Conservation (phyloP, 495 filamentous ascomycete genomes). For the Penicillium argentinense region DNA sequence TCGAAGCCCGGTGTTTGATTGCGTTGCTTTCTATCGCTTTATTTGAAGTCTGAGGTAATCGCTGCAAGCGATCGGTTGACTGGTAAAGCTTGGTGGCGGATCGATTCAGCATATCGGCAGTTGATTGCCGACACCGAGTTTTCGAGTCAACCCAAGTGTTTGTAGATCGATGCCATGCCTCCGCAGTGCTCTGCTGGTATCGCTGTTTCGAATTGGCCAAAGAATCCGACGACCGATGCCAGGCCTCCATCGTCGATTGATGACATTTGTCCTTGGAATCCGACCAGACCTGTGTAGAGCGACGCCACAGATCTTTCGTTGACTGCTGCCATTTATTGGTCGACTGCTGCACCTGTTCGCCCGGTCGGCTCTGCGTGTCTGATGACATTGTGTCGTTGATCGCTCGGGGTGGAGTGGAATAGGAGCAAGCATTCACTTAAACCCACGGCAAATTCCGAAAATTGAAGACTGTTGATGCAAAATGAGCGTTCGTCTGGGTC, state of each 20-base stretch:
- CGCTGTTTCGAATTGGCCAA: neutral
- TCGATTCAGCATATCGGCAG: conserved; percentile 5
- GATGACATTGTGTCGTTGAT: conserved; percentile 1
- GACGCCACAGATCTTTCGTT: conserved; percentile 10
- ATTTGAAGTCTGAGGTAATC: neutral
- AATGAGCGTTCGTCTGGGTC: too few species aligned
- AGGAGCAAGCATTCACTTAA: neutral
- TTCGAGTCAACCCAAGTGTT: conserved; percentile 4
- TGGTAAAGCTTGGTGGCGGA: conserved; percentile 4
- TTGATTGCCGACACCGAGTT: conserved; percentile 8
- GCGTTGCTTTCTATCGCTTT: neutral
- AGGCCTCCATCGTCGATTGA: conserved; percentile 9
- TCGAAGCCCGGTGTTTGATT: neutral
- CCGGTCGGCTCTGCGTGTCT: neutral
- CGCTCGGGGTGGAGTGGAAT: too few species aligned
- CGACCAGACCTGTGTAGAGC: conserved; percentile 7
- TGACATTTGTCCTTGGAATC: conserved; percentile 12
- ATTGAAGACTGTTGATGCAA: too few species aligned
- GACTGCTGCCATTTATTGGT: conserved; percentile 12
- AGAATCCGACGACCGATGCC: conserved; percentile 6
- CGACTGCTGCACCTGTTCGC: conserved; percentile 1
- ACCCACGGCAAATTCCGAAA: too few species aligned
- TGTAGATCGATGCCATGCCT: conserved; percentile 5
- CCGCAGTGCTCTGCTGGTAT: conserved; percentile 6
- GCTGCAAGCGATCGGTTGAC: conserved; percentile 4